A percentile compares a stretch with the other conserved stretches of the same genome.
phyloP scores from a whole-genome alignment of 2,329 filamentous ascomycete genomes.

The Rutstroemia sp. region DNA sequence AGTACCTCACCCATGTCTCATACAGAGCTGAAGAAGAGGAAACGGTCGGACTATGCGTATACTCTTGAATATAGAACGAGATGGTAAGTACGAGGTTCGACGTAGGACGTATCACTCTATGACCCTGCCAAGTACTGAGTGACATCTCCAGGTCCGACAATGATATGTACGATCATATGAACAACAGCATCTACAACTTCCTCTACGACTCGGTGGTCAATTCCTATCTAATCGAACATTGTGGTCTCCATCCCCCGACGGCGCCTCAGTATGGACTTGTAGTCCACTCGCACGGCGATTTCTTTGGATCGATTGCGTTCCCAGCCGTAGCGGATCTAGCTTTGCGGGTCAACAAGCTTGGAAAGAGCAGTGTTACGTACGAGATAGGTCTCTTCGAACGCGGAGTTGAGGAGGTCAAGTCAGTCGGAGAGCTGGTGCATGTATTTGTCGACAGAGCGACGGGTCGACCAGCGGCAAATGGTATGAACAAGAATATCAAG shows the following conservation, averaged over 20 bases:
- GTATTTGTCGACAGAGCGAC: constrained; percentile 77
- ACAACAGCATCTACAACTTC: constrained; percentile 81
- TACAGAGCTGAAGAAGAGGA: constrained; percentile 49
- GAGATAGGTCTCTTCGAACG: constrained; percentile 81
- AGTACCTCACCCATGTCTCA: constrained; percentile 23
- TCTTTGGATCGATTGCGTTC: constrained; percentile 73
- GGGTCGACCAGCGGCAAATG: constrained; percentile 56
- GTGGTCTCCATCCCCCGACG: constrained; percentile 62
- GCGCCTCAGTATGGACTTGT: constrained; percentile 74
- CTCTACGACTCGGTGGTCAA: constrained; percentile 89
- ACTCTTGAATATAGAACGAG: constrained; percentile 75
- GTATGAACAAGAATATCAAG: constrained; percentile 55
- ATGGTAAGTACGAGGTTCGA: constrained; percentile 59
- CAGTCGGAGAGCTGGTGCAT: constrained; percentile 80
- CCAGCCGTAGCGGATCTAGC: constrained; percentile 76
- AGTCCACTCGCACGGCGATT: constrained; percentile 79
- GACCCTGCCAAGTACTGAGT: not conserved
- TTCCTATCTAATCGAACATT: constrained; percentile 74
- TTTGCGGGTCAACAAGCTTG: constrained; percentile 74
- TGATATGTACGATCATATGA: constrained; percentile 92
- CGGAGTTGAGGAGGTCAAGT: constrained; percentile 65
- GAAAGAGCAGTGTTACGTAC: constrained; percentile 81
- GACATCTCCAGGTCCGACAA: constrained; percentile 65
- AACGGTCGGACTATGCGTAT: constrained; percentile 68
- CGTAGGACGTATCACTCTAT: not conserved